phyloP scores from a whole-genome alignment of 2,329 filamentous ascomycete genomes.

The Pseudocercospora fijiensis region DNA sequence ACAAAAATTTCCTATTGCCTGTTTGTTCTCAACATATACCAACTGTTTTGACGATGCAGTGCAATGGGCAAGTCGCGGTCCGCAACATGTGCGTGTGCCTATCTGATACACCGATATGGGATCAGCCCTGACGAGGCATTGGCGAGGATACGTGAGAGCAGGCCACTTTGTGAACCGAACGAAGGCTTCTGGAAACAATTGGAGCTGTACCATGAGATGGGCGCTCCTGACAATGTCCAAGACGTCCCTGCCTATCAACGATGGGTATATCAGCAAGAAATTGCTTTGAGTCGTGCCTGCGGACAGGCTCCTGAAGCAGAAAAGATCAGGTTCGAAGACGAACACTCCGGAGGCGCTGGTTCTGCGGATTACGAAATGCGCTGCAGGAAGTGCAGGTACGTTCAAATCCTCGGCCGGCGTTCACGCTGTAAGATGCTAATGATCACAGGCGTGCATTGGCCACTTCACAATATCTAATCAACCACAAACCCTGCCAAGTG shows the following conservation, averaged over 20 bases:
- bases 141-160: constrained; percentile 64
- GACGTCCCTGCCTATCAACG: constrained; percentile 76
- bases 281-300: constrained; percentile 66
- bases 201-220: constrained; percentile 82
- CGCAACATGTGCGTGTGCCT: constrained; percentile 78
- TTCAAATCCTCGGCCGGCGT: not conserved
- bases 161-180: constrained; percentile 84
- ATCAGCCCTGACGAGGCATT: constrained; percentile 65
- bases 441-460: constrained; percentile 58
- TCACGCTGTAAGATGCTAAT: constrained; percentile 3
- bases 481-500: constrained; percentile 51
- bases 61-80: constrained; percentile 96
- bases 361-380: constrained; percentile 62
- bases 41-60: constrained; percentile 43
- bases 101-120: constrained; percentile 64
- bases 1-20: not conserved
- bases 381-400: constrained; percentile 86
- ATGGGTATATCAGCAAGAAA: constrained; percentile 66
- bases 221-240: constrained; percentile 68
- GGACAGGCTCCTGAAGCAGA: constrained; percentile 74
- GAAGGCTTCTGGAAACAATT: constrained; percentile 88
- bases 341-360: constrained; percentile 45
- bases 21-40: not conserved
- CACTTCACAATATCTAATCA: constrained; percentile 65
- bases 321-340: constrained; percentile 79